Evolutionary conservation across 805 yeast species (phyloP).

Genomic region (Torulaspora maleeae): DNA sequence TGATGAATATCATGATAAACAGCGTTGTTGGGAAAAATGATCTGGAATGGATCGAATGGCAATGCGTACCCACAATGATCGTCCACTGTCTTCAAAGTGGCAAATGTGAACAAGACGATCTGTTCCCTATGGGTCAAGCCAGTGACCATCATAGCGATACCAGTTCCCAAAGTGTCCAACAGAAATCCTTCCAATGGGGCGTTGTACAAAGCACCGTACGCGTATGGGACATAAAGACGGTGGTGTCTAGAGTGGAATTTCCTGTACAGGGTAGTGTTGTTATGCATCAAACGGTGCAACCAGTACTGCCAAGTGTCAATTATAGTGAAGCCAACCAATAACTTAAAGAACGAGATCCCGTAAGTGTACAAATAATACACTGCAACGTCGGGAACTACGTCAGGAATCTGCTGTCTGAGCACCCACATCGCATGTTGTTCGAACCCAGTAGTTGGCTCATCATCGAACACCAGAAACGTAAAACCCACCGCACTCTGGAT

Average conservation of each 20-base stretch:
- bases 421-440: conserved; percentile 47
- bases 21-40: conserved; percentile 89
- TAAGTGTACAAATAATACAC: conserved; percentile 56
- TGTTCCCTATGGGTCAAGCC: conserved; percentile 73
- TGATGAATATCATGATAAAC: conserved; percentile 97
- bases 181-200: conserved; percentile 92
- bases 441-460: conserved; percentile 47
- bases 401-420: conserved; percentile 33
- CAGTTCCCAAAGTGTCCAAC: conserved; percentile 89
- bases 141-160: conserved; percentile 63
- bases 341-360: conserved; percentile 55
- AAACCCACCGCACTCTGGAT: conserved; percentile 75
- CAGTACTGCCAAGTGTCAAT: conserved; percentile 95
- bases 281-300: conserved; percentile 85
- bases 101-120: conserved; percentile 68
- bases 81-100: conserved; percentile 94
- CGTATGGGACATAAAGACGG: conserved; percentile 90
- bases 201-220: conserved; percentile 93
- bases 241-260: conserved; percentile 93
- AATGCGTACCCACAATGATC: conserved; percentile 98
- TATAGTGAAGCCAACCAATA: conserved; percentile 60
- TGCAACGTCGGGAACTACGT: conserved; percentile 43
- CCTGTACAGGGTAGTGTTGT: conserved; percentile 67
- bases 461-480: conserved; percentile 52
- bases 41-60: conserved; percentile 88